Base-by-base conservation (phyloP, 2,329 filamentous ascomycete species). In the Aspergillus intermedius region DNA sequence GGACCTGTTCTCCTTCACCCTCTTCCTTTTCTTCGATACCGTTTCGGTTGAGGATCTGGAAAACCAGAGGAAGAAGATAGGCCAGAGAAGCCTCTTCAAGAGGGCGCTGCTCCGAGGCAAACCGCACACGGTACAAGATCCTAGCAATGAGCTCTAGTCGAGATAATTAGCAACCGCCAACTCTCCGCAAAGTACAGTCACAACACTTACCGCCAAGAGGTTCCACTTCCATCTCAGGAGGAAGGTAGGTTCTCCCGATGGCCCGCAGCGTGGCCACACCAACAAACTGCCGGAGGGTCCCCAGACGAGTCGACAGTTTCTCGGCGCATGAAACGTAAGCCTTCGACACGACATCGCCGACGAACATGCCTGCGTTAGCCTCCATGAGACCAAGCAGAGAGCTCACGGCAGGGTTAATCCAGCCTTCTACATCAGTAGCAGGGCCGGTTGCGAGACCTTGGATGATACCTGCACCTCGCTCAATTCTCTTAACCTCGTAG, bases 71-170 rank as follows among this genome's bases (percentile, higher is more conserved):
- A 25, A 97, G 74, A 45, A 90, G 82, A 64, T 97, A 98, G 49
- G 87, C 89, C 21, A 97, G 75, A 1, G 91, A 91, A 3, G 93
- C 85, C 2, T 82, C 77, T 64, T 98, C 93, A 58, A 98, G 90
- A 0, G 91, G 90, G n/a, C 91, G 82, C 66, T 97, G 91, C 65
- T 97, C 93, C 46, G 88, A 86, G 34, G 91, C 80, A 66, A 95
- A 95, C 13, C 91, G 86, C 46, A 98, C 75, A 43, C 91, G 85
- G 67, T 97, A 97, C 4, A 98, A 74, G 1, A 97, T 83, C 66
- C 93, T 82, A 2, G 91, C 96, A 10, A 95, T 78, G 10, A 97
- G 80, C 71, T 74, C 59, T 55, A 40, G 44, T 17, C 10, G 10
- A 41, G 37, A 48, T 44, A 43, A 62, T 57, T 42, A 58, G 46